Base-by-base conservation (phyloP, 2,329 filamentous ascomycete species). In the Polychaeton citri region DNA sequence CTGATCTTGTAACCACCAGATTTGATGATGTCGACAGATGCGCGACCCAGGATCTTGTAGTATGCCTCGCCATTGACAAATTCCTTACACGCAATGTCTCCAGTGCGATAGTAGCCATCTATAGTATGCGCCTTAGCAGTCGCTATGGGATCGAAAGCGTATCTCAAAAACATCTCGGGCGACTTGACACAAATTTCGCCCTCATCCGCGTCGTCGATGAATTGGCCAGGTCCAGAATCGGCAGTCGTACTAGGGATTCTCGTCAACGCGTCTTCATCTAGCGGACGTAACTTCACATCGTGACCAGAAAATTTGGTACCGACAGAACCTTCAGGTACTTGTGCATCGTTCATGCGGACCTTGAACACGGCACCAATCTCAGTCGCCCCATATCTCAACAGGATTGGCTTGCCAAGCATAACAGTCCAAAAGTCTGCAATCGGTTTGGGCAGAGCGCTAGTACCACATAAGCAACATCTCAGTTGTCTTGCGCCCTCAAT, bases 1-100 rank as follows among this genome's bases (percentile, higher is more conserved):
- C 64, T 68, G 13, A 68, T 63, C 47, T 68, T 69, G 40, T 68
- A 68, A 0, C 66, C 66, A 20, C 65, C 64, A 0, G 64, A 65
- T 38, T 70, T 69, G 45, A 71, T 67, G 19, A 69, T 51, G 39
- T 68, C 65, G 5, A 65, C 53, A 13, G 62, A 66, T 12, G 61
- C 64, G 4, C 65, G 58, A 4, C 65, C 66, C 32, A 66, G 55
- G 34, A 70, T 68, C 13, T 55, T 69, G 43, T 67, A 68, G 39
- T 43, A 64, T 51, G 26, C 61, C 41, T 47, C 52, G n/a, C n/a
- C n/a, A n/a, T n/a, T n/a, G n/a, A n/a, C n/a, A n/a, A n/a, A n/a
- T 34, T 58, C 50, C 34, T 44, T 46, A 4, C 53, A 43, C 5
- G 32, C 35, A 15, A 42, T 35, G 32, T 42, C 40, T 12, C 40